Percentiles rank a stretch among this genome's conserved stretches.
phyloP scores from a whole-genome alignment of 345 rosid genomes.

The Acer campestre region DNA sequence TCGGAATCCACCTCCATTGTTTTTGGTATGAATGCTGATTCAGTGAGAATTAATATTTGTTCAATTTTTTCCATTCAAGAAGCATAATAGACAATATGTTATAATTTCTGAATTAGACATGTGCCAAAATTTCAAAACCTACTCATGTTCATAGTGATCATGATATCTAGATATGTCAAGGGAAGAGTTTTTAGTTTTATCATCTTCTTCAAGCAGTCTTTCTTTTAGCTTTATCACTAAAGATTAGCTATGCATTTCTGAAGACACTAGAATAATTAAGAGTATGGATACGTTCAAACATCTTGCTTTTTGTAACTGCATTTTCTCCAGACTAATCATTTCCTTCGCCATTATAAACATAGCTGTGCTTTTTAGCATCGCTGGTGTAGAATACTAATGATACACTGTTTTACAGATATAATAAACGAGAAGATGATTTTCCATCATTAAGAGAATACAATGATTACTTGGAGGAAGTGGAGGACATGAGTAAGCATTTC shows the following conservation, averaged over 20 bases:
- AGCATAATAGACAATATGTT: no score
- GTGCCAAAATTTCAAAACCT: slow-evolving; percentile 1
- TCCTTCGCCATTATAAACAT: neutral
- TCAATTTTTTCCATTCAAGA: neutral
- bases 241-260: neutral
- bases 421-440: slow-evolving; percentile 90
- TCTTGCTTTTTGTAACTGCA: neutral
- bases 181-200: neutral
- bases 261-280: neutral
- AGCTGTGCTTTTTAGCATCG: neutral
- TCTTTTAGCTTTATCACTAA: neutral
- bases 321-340: neutral
- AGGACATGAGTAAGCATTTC: slow-evolving; percentile 78
- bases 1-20: neutral
- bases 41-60: neutral
- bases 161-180: neutral
- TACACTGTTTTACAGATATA: slow-evolving; percentile 50
- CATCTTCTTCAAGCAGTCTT: neutral
- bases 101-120: neutral
- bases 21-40: neutral
- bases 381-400: neutral
- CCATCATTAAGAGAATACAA: slow-evolving; percentile 76
- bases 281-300: neutral
- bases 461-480: slow-evolving; percentile 95
- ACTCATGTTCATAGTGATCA: neutral